Base-by-base conservation (phyloP, 2,329 filamentous ascomycete species). In the Clarireedia monteithiana region DNA sequence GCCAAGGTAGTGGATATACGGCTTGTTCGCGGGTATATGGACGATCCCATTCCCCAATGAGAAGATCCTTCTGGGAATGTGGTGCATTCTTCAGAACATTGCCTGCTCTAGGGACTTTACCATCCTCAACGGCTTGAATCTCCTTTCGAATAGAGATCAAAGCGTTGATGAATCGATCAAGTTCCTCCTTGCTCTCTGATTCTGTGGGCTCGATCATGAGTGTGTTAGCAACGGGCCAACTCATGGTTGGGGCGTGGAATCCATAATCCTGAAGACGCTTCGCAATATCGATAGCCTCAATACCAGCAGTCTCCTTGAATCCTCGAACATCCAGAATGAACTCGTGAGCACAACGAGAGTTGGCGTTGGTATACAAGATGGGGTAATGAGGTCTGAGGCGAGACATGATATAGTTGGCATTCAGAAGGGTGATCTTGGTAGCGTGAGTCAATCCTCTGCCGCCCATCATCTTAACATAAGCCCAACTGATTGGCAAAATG, bases 191-290 rank as follows among this genome's bases (percentile, higher is more conserved):
- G 72, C 83, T 89, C 77, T 97, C 92, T 14, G 86, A 91, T 74
- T 96, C 92, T 0, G 92, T 97, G 2, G 92, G 92, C 76, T 97
- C 92, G 63, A 97, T 95, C 92, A 97, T 97, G 46, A 97, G 82
- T 0, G 92, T 96, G 74, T 95, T 95, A 52, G 89, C 82, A 2
- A 97, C 91, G 1, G 92, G 92, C 89, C 89, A 96, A 70, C 85
- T 91, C 92, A 97, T 96, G 53, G 92, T 97, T 0, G 92, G 92
- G 1, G 91, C 89, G 72, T 97, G 92, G 82, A 97, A 97, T 44
- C 92, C 92, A 70, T 95, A 97, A 70, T 97, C 92, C 73, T 96
- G 91, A 20, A 97, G 83, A 60, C 92, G 89, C 79, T 97, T 97
- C 67, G 92, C 92, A 62, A 97, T 88, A 68, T 97, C 92, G 64